Conservation (phyloP, 2,329 filamentous ascomycete genomes). For the Fusarium citri region DNA sequence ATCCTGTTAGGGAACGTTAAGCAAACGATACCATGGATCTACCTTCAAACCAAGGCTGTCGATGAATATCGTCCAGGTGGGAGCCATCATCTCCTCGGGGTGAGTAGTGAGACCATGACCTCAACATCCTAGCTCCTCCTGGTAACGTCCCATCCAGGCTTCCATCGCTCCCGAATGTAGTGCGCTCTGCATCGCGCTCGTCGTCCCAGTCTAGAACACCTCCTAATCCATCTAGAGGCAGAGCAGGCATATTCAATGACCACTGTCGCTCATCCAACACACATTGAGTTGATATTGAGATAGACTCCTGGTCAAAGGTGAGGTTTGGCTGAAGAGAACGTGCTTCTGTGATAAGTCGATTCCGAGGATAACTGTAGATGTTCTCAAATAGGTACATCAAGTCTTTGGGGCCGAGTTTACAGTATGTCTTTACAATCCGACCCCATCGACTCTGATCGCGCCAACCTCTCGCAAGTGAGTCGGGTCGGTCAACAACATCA, state of each 20-base stretch:
- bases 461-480: constrained; percentile 52
- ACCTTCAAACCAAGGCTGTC: constrained; percentile 33
- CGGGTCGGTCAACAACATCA: constrained; percentile 44
- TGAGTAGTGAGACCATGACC: constrained; percentile 52
- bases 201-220: constrained; percentile 58
- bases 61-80: constrained; percentile 46
- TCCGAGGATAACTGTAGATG: constrained; percentile 59
- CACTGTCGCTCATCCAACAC: constrained; percentile 54
- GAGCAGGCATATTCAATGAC: constrained; percentile 47
- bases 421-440: constrained; percentile 58
- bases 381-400: constrained; percentile 63
- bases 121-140: constrained; percentile 45
- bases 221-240: constrained; percentile 52
- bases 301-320: constrained; percentile 59
- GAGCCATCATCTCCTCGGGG: constrained; percentile 57
- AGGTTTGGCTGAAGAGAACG: constrained; percentile 56
- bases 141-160: constrained; percentile 54
- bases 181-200: constrained; percentile 50
- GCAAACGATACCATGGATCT: constrained; percentile 32
- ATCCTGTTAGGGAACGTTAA: neutral
- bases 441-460: constrained; percentile 53
- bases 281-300: constrained; percentile 54
- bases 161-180: constrained; percentile 50
- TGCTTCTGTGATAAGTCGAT: constrained; percentile 58
- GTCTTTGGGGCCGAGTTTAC: constrained; percentile 63